These are phyloP conservation scores for Hevea brasiliensis DNA, from an alignment of 345 rosid genomes.

Conservation along the genomic window DNA sequence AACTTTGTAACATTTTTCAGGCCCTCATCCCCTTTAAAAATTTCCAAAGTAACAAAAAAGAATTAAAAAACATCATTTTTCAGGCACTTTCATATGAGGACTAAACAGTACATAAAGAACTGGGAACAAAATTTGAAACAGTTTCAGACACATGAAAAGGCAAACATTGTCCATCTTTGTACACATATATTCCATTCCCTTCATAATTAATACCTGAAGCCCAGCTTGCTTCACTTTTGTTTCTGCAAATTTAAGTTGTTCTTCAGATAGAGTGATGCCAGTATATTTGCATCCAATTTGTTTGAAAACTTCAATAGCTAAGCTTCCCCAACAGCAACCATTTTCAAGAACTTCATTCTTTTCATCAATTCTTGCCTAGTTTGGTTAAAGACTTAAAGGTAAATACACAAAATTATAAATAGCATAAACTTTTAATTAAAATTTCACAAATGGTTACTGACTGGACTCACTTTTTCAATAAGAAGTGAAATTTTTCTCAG, in stretches of 20 bases:
- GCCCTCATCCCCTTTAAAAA: too few species aligned
- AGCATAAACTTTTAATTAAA: background rate
- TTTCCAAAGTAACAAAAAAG: too few species aligned
- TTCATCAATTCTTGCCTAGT: slow-evolving; percentile 57
- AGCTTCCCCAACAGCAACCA: slow-evolving; percentile 91
- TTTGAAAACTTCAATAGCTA: slow-evolving; percentile 79
- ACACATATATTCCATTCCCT: too few species aligned
- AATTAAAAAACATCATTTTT: too few species aligned
- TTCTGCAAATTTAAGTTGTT: slow-evolving; percentile 72
- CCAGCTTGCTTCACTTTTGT: slow-evolving; percentile 73
- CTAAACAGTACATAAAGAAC: too few species aligned
- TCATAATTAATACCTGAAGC: slow-evolving; percentile 59
- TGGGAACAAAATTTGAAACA: too few species aligned
- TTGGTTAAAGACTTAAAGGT: background rate
- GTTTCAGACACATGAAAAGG: too few species aligned
- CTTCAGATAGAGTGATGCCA: slow-evolving; percentile 69
- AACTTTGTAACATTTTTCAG: too few species aligned
- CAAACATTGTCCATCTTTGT: background rate
- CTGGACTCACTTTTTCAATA: slow-evolving; percentile 56
- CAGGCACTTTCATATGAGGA: too few species aligned
- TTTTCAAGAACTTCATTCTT: slow-evolving; percentile 72
- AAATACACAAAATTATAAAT: background rate
- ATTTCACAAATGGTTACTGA: background rate
- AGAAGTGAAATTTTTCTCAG: slow-evolving; percentile 64
- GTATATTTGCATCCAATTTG: slow-evolving; percentile 81